These are phyloP conservation scores for Annulohypoxylon nitens DNA, from an alignment of 495 filamentous ascomycete genomes.

Conservation along the genomic window DNA sequence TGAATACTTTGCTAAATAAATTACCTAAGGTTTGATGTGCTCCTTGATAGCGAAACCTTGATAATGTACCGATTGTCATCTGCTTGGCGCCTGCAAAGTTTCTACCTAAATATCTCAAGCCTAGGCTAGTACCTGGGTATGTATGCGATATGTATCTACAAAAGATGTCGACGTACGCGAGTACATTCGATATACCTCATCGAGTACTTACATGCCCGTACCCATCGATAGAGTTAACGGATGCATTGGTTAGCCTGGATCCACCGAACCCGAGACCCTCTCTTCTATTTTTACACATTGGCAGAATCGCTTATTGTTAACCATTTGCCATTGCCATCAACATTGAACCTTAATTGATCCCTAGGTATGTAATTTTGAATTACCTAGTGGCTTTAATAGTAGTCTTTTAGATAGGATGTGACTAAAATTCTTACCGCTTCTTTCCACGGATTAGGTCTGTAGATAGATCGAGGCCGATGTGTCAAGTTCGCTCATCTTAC, in stretches of 20 bases:
- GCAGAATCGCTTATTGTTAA: not conserved
- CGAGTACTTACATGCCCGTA: too few species aligned
- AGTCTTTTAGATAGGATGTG: not conserved
- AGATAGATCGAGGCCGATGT: not conserved
- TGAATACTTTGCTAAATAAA: too few species aligned
- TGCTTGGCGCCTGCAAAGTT: too few species aligned
- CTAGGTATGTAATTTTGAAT: not conserved
- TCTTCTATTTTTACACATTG: conserved; percentile 34
- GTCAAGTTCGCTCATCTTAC: not conserved
- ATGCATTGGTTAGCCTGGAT: not conserved
- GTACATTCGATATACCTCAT: too few species aligned
- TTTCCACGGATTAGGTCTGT: not conserved
- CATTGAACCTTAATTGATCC: not conserved
- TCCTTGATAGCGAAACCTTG: too few species aligned
- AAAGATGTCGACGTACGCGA: too few species aligned
- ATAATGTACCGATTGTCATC: too few species aligned
- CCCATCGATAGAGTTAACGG: too few species aligned
- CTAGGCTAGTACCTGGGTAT: too few species aligned
- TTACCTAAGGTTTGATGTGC: too few species aligned
- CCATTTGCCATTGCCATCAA: not conserved
- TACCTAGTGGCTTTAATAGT: not conserved
- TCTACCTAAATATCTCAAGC: too few species aligned
- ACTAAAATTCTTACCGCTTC: not conserved
- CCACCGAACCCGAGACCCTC: not conserved
- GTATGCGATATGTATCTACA: too few species aligned